phyloP scores from a whole-genome alignment of 371 early-diverging fungal genomes.

The Mucor saturninus region DNA sequence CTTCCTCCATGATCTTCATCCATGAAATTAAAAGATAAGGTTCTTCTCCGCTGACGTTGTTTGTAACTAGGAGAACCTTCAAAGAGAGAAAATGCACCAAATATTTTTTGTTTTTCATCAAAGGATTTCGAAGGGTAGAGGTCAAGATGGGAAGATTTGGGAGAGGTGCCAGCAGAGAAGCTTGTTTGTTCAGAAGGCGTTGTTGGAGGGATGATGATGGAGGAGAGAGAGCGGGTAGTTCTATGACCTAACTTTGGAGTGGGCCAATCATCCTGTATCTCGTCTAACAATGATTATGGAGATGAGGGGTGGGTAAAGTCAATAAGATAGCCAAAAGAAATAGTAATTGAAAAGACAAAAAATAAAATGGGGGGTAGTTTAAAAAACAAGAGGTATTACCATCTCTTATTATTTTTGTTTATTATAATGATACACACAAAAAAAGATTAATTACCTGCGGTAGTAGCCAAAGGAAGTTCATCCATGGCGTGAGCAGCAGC shows the following conservation, averaged over 20 bases:
- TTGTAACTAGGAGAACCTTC: slow-evolving; percentile 71
- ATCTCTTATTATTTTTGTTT: slow-evolving; percentile 3
- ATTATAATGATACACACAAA: slow-evolving; percentile 7
- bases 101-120: slow-evolving; percentile 34
- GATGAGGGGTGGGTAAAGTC: too few species aligned
- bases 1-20: background rate
- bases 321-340: background rate
- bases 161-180: slow-evolving; percentile 20
- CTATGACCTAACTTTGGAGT: slow-evolving; percentile 11
- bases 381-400: slow-evolving; percentile 11
- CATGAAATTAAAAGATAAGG: slow-evolving; percentile 33
- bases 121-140: background rate
- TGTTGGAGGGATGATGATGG: slow-evolving; percentile 1
- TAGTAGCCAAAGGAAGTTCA: slow-evolving; percentile 10
- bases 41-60: slow-evolving; percentile 64
- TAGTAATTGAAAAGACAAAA: background rate
- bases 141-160: background rate
- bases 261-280: background rate
- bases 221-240: slow-evolving; percentile 15
- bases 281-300: background rate
- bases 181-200: slow-evolving; percentile 1
- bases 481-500: slow-evolving; percentile 12
- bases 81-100: slow-evolving; percentile 65
- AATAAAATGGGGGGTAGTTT: background rate
- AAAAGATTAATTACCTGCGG: slow-evolving; percentile 28